Percentiles rank a stretch among this genome's conserved stretches.
These are phyloP conservation scores for Penicillium palitans DNA, from an alignment of 2,329 filamentous ascomycete species.

Conservation along the genomic window DNA sequence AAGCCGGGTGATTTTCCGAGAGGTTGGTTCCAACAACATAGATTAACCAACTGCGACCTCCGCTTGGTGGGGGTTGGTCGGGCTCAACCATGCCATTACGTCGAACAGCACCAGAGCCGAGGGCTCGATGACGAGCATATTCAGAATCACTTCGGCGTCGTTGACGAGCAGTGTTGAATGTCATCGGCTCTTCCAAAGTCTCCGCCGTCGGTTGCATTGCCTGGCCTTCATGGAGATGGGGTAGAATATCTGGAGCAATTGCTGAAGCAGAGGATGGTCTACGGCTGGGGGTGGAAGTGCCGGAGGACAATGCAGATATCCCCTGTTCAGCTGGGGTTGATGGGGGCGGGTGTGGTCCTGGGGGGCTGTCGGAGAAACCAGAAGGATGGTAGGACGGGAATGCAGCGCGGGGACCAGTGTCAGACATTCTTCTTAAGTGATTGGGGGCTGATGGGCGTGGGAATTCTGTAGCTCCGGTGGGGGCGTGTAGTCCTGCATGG, in stretches of 20 bases:
- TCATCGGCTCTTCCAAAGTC: slow-evolving; percentile 45
- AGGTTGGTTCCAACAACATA: slow-evolving; percentile 70
- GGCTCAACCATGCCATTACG: slow-evolving; percentile 66
- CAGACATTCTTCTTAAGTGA: slow-evolving; percentile 35
- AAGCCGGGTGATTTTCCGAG: slow-evolving; percentile 68
- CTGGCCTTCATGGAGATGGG: slow-evolving; percentile 43
- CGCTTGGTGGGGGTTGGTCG: slow-evolving; percentile 49
- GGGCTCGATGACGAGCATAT: slow-evolving; percentile 55
- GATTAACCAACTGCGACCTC: slow-evolving; percentile 68
- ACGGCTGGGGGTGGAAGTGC: slow-evolving; percentile 51
- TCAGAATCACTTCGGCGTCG: slow-evolving; percentile 61
- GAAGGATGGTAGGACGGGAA: slow-evolving; percentile 42
- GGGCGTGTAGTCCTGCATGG: slow-evolving; percentile 53
- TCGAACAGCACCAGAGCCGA: slow-evolving; percentile 62
- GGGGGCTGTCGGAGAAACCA: slow-evolving; percentile 55
- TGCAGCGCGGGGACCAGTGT: slow-evolving; percentile 30
- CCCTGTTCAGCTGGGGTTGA: slow-evolving; percentile 63
- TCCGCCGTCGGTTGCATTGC: slow-evolving; percentile 39
- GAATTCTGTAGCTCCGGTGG: slow-evolving; percentile 53
- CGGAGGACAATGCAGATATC: slow-evolving; percentile 56
- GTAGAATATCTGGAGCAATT: slow-evolving; percentile 38
- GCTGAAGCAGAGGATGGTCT: slow-evolving; percentile 51
- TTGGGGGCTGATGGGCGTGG: slow-evolving; percentile 52
- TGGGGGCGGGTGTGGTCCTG: slow-evolving; percentile 61
- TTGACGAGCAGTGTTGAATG: slow-evolving; percentile 49